Base-by-base conservation (phyloP, 345 rosid genomes). In the Cardamine resedifolia region DNA sequence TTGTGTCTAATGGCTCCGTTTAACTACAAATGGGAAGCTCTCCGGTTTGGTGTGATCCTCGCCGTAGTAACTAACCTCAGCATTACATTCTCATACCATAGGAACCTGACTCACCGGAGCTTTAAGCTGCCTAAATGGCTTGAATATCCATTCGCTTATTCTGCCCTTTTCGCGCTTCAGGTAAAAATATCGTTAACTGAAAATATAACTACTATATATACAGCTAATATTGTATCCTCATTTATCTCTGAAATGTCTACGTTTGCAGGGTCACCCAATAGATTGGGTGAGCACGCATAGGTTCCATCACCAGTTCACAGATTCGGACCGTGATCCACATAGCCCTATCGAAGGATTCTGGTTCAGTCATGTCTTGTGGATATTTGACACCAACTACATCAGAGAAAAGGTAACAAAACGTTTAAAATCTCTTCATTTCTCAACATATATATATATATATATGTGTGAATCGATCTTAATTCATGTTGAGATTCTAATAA, bases 51-150 rank as follows among this genome's bases (percentile, higher is more conserved):
- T 76, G 1, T 70, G 27, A 45, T 63, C 18, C 53, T 77, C 14
- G 39, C 68, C 4, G 1, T 28, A 6, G 71, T 78, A 58, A 36
- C 70, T 31, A 61, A 10, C 21, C 74, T 73, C 38, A 26, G 75
- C 69, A 73, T 78, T n/a, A 78, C 81, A 27, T 73, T 73, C 63
- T 78, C 78, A 1, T 78, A 78, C 61, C 81, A 78, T 47, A 78
- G 81, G 43, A 78, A 71, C 73, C 67, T 78, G 64, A 60, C 74
- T 43, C 81, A 72, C 52, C 36, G 49, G 18, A 78, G 81, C 69
- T 78, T 78, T 45, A 67, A 73, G 66, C 71, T 73, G 11, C 81
- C 81, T 10, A 78, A 78, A 73, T 78, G 81, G 81, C 74, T 78
- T 23, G 81, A 78, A 31, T 78, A 78, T 68, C 52, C 70, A 3